Evolutionary conservation across 108 stramenopile species (phyloP).

Genomic region (Cyclotella baltica): DNA sequence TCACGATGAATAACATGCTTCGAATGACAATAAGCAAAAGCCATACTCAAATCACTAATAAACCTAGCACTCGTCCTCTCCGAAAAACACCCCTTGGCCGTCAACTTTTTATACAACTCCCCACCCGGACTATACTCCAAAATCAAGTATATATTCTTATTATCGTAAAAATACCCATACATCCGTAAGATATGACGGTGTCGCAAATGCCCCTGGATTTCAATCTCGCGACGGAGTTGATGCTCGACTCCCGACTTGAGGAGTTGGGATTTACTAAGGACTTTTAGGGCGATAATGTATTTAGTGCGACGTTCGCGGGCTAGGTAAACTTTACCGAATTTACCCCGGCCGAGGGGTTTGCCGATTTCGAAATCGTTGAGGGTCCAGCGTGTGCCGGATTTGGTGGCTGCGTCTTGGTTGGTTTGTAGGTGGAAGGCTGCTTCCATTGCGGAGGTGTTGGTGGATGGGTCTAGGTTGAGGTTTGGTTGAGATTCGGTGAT

Average conservation of each 20-base stretch:
- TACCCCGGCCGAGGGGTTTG: slow-evolving; percentile 96
- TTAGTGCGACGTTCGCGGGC: slow-evolving; percentile 92
- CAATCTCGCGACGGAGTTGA: slow-evolving; percentile 98
- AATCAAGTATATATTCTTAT: slow-evolving; percentile 97
- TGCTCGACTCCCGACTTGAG: slow-evolving; percentile 96
- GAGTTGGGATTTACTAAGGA: slow-evolving; percentile 96
- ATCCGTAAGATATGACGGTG: slow-evolving; percentile 97
- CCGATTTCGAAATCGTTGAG: slow-evolving; percentile 98
- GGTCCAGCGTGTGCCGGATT: slow-evolving; percentile 78
- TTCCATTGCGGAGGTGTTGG: slow-evolving; percentile 30
- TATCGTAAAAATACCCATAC: slow-evolving; percentile 98
- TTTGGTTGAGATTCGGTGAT: not conserved
- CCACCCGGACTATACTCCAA: slow-evolving; percentile 97
- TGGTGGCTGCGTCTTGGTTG: slow-evolving; percentile 44
- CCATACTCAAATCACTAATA: slow-evolving; percentile 88
- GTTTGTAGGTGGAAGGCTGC: slow-evolving; percentile 13
- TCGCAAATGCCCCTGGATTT: slow-evolving; percentile 97
- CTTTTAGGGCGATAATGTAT: slow-evolving; percentile 99
- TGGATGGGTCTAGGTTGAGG: slow-evolving; percentile 4
- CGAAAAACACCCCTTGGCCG: slow-evolving; percentile 78
- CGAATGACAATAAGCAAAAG: slow-evolving; percentile 94
- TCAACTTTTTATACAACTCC: slow-evolving; percentile 96
- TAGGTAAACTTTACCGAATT: slow-evolving; percentile 98
- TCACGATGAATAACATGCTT: slow-evolving; percentile 98
- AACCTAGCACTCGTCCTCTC: slow-evolving; percentile 87